Evolutionary conservation across 345 rosid species (phyloP).

Genomic region (Gossypium bickii): DNA sequence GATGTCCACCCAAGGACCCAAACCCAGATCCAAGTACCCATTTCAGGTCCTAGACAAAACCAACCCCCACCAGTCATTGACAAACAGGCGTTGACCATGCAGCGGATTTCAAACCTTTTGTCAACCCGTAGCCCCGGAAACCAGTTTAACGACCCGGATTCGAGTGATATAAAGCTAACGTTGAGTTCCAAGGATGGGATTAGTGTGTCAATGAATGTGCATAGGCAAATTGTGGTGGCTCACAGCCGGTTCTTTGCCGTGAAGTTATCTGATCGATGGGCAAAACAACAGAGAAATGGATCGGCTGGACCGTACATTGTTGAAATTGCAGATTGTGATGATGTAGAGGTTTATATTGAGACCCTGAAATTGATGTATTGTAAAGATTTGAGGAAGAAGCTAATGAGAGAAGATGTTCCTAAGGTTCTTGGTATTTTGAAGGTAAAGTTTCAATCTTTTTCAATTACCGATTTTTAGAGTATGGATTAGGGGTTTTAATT

Average conservation of each 20-base stretch:
- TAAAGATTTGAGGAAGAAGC: slow-evolving; percentile 83
- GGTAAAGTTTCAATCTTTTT: slow-evolving; percentile 36
- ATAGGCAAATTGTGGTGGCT: slow-evolving; percentile 80
- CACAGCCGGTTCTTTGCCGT: slow-evolving; percentile 81
- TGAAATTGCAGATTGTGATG: slow-evolving; percentile 97
- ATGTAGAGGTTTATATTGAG: slow-evolving; percentile 93
- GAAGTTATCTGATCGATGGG: slow-evolving; percentile 78
- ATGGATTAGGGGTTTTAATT: neutral
- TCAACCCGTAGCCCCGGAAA: slow-evolving; percentile 64
- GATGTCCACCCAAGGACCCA: slow-evolving; percentile 44
- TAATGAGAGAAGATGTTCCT: slow-evolving; percentile 80
- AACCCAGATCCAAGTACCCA: slow-evolving; percentile 19
- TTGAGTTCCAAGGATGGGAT: slow-evolving; percentile 87
- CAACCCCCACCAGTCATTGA: slow-evolving; percentile 30
- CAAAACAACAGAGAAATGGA: slow-evolving; percentile 54
- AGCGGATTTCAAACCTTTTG: slow-evolving; percentile 64
- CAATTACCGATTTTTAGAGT: neutral
- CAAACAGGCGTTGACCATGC: slow-evolving; percentile 65
- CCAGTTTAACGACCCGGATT: slow-evolving; percentile 72
- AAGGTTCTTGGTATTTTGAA: slow-evolving; percentile 90
- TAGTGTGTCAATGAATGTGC: slow-evolving; percentile 64
- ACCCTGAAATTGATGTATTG: slow-evolving; percentile 89
- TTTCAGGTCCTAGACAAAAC: slow-evolving; percentile 28
- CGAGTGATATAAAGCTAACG: slow-evolving; percentile 78
- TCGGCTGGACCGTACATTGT: slow-evolving; percentile 54